A percentile compares a stretch with the other conserved stretches of the same genome.
phyloP scores from a whole-genome alignment of 768 basidiomycete genomes.

The Saitozyma podzolica region DNA sequence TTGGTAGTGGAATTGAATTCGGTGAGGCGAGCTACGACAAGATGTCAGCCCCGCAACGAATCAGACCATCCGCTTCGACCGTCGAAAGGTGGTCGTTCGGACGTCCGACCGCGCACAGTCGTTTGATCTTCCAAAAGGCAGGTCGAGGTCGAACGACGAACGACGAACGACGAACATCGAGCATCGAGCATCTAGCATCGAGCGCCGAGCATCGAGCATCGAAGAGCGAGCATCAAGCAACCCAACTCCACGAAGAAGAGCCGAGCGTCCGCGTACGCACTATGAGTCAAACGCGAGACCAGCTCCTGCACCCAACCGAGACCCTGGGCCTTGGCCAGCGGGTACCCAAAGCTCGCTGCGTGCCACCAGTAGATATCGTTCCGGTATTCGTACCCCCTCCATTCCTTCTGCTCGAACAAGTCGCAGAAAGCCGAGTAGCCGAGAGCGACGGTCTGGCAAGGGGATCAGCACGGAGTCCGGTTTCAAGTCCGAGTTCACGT shows the following conservation, averaged over 20 bases:
- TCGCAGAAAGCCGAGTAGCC: slow-evolving; percentile 90
- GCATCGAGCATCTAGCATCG: too few relatives aligned
- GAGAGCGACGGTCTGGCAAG: slow-evolving; percentile 71
- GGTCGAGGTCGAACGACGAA: too few relatives aligned
- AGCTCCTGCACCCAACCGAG: slow-evolving; percentile 52
- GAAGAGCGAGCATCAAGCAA: too few relatives aligned
- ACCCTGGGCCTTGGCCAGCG: slow-evolving; percentile 62
- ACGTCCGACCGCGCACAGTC: too few relatives aligned
- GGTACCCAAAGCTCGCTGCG: slow-evolving; percentile 75
- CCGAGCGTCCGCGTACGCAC: slow-evolving; percentile 7
- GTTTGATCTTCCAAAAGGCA: too few relatives aligned
- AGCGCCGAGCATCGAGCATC: too few relatives aligned
- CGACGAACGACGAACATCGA: too few relatives aligned
- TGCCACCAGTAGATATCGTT: slow-evolving; percentile 53
- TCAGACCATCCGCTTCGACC: too few relatives aligned
- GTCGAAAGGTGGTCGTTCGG: too few relatives aligned
- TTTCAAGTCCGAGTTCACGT: slow-evolving; percentile 1
- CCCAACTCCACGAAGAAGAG: not conserved
- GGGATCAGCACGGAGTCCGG: not conserved
- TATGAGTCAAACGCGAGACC: slow-evolving; percentile 45
- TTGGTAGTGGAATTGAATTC: slow-evolving; percentile 76
- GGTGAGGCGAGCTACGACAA: slow-evolving; percentile 41
- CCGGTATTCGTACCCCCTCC: slow-evolving; percentile 88
- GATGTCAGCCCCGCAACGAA: slow-evolving; percentile 7
- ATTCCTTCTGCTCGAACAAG: slow-evolving; percentile 85